phyloP scores from a whole-genome alignment of 2,329 filamentous ascomycete species.

The Ascochyta koolunga region DNA sequence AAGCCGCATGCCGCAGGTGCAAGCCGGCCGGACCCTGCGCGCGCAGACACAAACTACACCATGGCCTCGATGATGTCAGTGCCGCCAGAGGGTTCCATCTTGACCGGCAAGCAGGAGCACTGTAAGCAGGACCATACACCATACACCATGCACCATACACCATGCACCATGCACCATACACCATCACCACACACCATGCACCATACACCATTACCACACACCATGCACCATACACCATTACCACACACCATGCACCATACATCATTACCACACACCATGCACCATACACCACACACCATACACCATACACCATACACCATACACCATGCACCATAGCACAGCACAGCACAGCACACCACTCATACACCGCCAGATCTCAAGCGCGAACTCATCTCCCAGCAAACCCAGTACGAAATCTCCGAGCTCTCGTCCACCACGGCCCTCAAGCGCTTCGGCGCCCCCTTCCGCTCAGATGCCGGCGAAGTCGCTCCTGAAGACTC shows the following conservation, averaged over 20 bases:
- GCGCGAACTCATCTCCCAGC: conserved; percentile 87
- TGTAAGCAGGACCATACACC: conserved; percentile 62
- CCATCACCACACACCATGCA: too few species aligned
- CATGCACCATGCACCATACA: too few species aligned
- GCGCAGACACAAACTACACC: conserved; percentile 43
- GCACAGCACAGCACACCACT: conserved; percentile 5
- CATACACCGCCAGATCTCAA: conserved; percentile 74
- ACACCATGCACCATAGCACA: too few species aligned
- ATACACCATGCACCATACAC: too few species aligned
- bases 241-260: too few species aligned
- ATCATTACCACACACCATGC: too few species aligned
- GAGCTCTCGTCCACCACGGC: conserved; percentile 96
- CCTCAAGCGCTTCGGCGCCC: conserved; percentile 91
- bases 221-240: too few species aligned
- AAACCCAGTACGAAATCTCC: conserved; percentile 87
- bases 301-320: too few species aligned
- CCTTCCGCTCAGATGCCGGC: conserved; percentile 89
- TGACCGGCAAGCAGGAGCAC: conserved; percentile 98
- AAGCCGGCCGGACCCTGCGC: conserved; percentile 28
- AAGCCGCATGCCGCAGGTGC: conserved; percentile 14
- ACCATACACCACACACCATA: too few species aligned
- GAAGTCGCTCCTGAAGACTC: conserved; percentile 94
- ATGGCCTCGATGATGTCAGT: conserved; percentile 53
- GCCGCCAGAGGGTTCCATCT: conserved; percentile 62
- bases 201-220: too few species aligned